Percentiles rank a stretch among this genome's conserved stretches.
These are phyloP conservation scores for Ceratobasidium sp. DNA, from an alignment of 1,284 basidiomycete genomes.

Conservation along the genomic window DNA sequence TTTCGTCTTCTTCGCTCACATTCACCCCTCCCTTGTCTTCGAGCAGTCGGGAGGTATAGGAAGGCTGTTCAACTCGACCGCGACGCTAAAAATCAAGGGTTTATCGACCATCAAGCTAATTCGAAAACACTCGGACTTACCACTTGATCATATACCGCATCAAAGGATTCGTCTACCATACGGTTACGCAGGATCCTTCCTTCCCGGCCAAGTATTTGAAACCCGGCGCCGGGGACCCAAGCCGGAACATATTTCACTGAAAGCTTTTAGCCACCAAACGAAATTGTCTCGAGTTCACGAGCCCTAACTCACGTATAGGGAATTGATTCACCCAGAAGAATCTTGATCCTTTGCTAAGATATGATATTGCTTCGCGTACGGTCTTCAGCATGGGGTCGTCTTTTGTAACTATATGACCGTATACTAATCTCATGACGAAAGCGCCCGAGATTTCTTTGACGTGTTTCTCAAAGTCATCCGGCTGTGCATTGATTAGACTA, in stretches of 20 bases:
- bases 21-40: neutral
- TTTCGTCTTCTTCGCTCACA: neutral
- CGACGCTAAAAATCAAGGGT: too few relatives aligned
- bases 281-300: neutral
- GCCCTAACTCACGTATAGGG: neutral
- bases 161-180: neutral
- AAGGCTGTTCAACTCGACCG: neutral
- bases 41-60: constrained; percentile 19
- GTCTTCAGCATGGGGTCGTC: neutral
- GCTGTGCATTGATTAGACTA: too few relatives aligned
- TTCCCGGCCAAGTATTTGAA: neutral
- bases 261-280: neutral
- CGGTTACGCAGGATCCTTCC: neutral
- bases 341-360: neutral
- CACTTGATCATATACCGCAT: neutral
- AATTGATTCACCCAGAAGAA: constrained; percentile 10
- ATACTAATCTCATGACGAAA: constrained; percentile 9
- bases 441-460: neutral
- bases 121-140: neutral
- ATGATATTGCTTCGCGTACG: neutral
- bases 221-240: constrained; percentile 20
- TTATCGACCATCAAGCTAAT: too few relatives aligned
- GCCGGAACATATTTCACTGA: constrained; percentile 18
- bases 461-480: too few relatives aligned
- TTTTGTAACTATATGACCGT: neutral